Evolutionary conservation across 1,139 yeast genomes (phyloP).

Genomic region (Hemisphaericaspora subhashii): DNA sequence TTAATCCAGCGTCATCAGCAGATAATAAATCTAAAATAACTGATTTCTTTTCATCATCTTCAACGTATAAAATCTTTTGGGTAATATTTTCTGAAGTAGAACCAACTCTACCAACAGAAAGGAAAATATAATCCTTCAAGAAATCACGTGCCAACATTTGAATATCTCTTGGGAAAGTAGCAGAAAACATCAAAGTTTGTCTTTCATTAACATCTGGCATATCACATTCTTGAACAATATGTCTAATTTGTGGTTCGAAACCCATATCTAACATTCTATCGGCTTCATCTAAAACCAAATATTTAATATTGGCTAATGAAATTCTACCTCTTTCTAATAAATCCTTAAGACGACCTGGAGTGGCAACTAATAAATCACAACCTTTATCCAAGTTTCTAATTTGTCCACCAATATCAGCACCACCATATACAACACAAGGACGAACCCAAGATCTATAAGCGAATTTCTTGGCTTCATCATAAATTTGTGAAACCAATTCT

Average conservation of each 20-base stretch:
- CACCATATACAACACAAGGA: slow-evolving; percentile 97
- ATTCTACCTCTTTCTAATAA: slow-evolving; percentile 92
- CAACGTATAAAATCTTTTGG: slow-evolving; percentile 89
- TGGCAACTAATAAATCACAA: slow-evolving; percentile 93
- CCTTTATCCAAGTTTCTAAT: slow-evolving; percentile 89
- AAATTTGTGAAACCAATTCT: slow-evolving; percentile 96
- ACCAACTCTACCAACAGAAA: slow-evolving; percentile 98
- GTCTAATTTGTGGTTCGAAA: slow-evolving; percentile 98
- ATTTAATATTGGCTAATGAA: slow-evolving; percentile 85
- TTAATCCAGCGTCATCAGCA: slow-evolving; percentile 79
- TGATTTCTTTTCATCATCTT: slow-evolving; percentile 92
- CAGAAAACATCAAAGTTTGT: slow-evolving; percentile 97
- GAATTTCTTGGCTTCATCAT: slow-evolving; percentile 92
- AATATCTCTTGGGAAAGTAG: slow-evolving; percentile 97
- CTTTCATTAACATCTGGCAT: slow-evolving; percentile 91
- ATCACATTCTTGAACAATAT: slow-evolving; percentile 95
- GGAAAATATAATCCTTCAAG: slow-evolving; percentile 90
- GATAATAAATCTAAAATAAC: slow-evolving; percentile 83
- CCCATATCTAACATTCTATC: slow-evolving; percentile 99
- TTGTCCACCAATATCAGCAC: slow-evolving; percentile 90
- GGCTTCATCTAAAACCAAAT: slow-evolving; percentile 96
- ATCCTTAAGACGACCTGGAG: slow-evolving; percentile 98
- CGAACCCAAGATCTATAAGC: slow-evolving; percentile 98
- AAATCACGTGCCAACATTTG: slow-evolving; percentile 97
- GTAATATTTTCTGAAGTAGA: slow-evolving; percentile 97